Percentiles rank a stretch among this genome's conserved stretches.
Conservation (phyloP, 2,329 filamentous ascomycete species). For the Sphaceloma murrayae region DNA sequence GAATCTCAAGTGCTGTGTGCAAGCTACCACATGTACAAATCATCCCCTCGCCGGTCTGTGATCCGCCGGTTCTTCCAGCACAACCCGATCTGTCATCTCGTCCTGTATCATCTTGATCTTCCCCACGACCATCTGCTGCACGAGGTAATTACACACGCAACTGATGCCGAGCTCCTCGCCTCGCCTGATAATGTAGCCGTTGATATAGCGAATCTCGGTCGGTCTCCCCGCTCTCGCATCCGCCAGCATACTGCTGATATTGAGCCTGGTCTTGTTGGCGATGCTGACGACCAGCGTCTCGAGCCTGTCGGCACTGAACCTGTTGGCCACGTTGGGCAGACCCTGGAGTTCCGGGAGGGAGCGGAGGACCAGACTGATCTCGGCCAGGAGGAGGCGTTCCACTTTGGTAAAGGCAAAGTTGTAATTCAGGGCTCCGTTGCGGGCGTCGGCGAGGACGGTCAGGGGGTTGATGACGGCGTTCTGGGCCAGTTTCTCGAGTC, state of each 20-base stretch:
- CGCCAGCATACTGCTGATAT: conserved; percentile 58
- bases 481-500: conserved; percentile 70
- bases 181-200: conserved; percentile 72
- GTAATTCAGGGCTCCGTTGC: conserved; percentile 60
- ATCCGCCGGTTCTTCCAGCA: conserved; percentile 22
- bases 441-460: conserved; percentile 66
- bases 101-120: conserved; percentile 45
- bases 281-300: conserved; percentile 50
- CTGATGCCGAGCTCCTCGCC: conserved; percentile 65
- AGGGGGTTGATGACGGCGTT: conserved; percentile 71
- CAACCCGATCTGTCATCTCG: conserved; percentile 34
- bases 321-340: conserved; percentile 49
- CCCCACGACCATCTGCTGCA: conserved; percentile 63
- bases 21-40: background rate
- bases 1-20: too few species aligned
- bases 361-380: conserved; percentile 63
- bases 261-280: conserved; percentile 45
- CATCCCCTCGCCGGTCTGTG: conserved; percentile 4
- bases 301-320: conserved; percentile 53
- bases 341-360: conserved; percentile 63
- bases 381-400: conserved; percentile 61
- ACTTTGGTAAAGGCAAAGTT: conserved; percentile 57
- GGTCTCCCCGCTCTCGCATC: conserved; percentile 50
- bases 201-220: conserved; percentile 76
- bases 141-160: conserved; percentile 61